Percentiles rank a stretch among this genome's conserved stretches.
Evolutionary conservation across 169 alveolate species (phyloP).

Genomic region (Plasmodium reichenowi): DNA sequence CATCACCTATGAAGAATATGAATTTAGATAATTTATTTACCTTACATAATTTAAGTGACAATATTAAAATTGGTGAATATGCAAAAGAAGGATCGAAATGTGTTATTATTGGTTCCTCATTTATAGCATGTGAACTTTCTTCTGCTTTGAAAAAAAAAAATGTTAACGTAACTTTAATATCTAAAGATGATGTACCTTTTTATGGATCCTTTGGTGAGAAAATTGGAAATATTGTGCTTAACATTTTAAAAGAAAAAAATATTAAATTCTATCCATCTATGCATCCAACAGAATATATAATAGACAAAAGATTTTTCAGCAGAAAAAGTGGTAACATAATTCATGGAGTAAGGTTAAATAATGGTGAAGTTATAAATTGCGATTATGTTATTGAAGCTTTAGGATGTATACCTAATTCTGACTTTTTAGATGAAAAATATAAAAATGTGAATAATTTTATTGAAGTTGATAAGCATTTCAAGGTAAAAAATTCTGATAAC

Average conservation of each 20-base stretch:
- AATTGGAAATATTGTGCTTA: slow-evolving; percentile 77
- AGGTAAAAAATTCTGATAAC: slow-evolving; percentile 80
- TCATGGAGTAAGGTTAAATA: slow-evolving; percentile 80
- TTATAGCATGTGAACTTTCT: slow-evolving; percentile 86
- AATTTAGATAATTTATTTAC: slow-evolving; percentile 77
- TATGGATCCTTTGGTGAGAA: slow-evolving; percentile 79
- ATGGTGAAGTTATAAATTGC: slow-evolving; percentile 79
- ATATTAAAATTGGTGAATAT: slow-evolving; percentile 40
- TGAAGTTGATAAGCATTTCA: slow-evolving; percentile 78
- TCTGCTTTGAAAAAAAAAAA: slow-evolving; percentile 81
- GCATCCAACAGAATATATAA: slow-evolving; percentile 73
- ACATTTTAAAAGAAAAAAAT: slow-evolving; percentile 78
- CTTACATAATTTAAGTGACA: slow-evolving; percentile 79
- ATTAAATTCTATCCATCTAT: slow-evolving; percentile 75
- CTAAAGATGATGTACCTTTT: slow-evolving; percentile 81
- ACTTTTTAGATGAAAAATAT: slow-evolving; percentile 77
- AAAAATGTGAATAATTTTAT: slow-evolving; percentile 77
- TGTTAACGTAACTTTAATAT: slow-evolving; percentile 81
- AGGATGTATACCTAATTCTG: slow-evolving; percentile 82
- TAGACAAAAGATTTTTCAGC: slow-evolving; percentile 25
- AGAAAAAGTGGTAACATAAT: slow-evolving; percentile 68
- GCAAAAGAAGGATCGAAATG: slow-evolving; percentile 80
- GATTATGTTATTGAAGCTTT: slow-evolving; percentile 87
- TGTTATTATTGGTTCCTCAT: slow-evolving; percentile 85
- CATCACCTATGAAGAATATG: slow-evolving; percentile 19